Percentiles rank a stretch among this genome's conserved stretches.
Evolutionary conservation across 345 rosid genomes (phyloP).

Genomic region (Citrus australasica): DNA sequence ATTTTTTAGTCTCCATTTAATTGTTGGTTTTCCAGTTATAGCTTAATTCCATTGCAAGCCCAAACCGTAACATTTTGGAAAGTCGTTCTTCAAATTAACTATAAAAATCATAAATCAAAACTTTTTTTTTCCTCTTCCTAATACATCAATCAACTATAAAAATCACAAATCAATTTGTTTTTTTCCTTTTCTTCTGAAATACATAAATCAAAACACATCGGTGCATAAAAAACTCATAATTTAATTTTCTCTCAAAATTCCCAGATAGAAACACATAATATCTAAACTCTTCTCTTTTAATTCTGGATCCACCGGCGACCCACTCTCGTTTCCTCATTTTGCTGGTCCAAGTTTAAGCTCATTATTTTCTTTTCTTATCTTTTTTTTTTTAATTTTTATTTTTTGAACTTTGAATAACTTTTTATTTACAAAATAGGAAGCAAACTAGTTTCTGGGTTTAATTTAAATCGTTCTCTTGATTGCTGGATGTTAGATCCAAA

Average conservation of each 20-base stretch:
- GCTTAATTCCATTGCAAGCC: neutral
- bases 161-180: neutral
- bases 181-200: neutral
- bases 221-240: no score
- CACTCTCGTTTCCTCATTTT: neutral
- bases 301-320: neutral
- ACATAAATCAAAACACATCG: neutral
- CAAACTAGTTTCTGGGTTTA: slow-evolving; percentile 6
- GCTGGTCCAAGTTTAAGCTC: neutral
- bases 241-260: neutral
- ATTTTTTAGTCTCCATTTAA: neutral
- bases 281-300: neutral
- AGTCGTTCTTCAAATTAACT: neutral
- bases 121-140: no score
- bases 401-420: neutral
- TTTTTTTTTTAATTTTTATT: neutral
- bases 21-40: neutral
- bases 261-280: neutral
- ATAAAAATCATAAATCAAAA: neutral
- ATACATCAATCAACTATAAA: neutral
- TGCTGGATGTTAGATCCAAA: neutral
- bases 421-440: neutral
- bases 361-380: neutral
- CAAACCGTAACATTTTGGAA: neutral
- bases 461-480: neutral